Evolutionary conservation across 2,329 filamentous ascomycete genomes (phyloP).

Genomic region (Sclerotinia glacialis): DNA sequence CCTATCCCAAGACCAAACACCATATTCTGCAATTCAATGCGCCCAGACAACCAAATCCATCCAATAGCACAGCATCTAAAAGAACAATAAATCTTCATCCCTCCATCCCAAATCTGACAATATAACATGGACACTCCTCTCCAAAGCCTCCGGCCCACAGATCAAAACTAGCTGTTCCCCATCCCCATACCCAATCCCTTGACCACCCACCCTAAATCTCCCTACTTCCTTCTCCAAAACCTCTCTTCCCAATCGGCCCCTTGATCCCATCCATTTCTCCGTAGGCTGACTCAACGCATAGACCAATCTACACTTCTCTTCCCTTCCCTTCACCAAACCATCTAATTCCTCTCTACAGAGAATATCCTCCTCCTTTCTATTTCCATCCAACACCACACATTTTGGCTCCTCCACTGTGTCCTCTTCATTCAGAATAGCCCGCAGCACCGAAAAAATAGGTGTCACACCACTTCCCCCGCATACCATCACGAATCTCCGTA

Average conservation of each 20-base stretch:
- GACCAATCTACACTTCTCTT: slow-evolving; percentile 59
- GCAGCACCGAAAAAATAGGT: slow-evolving; percentile 81
- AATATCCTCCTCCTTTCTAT: slow-evolving; percentile 76
- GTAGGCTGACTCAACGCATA: slow-evolving; percentile 66
- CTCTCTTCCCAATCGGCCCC: slow-evolving; percentile 62
- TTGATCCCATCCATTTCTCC: slow-evolving; percentile 64
- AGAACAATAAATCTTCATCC: slow-evolving; percentile 72
- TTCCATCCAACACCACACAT: slow-evolving; percentile 76
- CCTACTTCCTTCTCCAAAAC: slow-evolving; percentile 61
- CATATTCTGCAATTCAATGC: neutral
- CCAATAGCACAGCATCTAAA: slow-evolving; percentile 47
- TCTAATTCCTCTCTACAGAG: slow-evolving; percentile 74
- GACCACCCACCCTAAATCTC: slow-evolving; percentile 40
- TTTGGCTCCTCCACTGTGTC: slow-evolving; percentile 61
- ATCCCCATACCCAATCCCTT: neutral
- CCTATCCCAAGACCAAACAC: neutral
- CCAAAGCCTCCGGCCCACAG: slow-evolving; percentile 75
- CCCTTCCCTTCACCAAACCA: slow-evolving; percentile 51
- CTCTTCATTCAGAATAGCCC: slow-evolving; percentile 61
- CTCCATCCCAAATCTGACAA: slow-evolving; percentile 65
- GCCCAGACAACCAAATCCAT: neutral
- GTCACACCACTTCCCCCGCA: slow-evolving; percentile 88
- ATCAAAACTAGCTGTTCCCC: slow-evolving; percentile 64
- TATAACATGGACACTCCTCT: slow-evolving; percentile 60
- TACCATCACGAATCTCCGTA: slow-evolving; percentile 78